These are phyloP conservation scores for Penicillium odoratum DNA, from an alignment of 495 filamentous ascomycete species.

Conservation along the genomic window DNA sequence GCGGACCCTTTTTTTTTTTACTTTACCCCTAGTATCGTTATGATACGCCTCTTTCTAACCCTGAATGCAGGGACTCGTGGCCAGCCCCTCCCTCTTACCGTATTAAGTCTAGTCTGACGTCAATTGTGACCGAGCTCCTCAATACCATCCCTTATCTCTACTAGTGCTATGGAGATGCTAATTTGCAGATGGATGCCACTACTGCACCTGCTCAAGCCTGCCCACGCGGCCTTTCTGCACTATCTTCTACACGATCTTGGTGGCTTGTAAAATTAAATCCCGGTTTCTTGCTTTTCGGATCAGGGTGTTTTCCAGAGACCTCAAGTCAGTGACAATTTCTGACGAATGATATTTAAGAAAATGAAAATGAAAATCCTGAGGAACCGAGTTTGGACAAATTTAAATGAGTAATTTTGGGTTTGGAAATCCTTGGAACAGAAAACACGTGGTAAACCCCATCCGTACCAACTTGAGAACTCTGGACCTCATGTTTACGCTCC, in stretches of 20 bases:
- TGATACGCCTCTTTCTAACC: neutral
- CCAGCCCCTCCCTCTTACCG: conserved; percentile 16
- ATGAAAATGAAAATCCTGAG: neutral
- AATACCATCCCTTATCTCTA: conserved; percentile 8
- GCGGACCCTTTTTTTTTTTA: conserved; percentile 14
- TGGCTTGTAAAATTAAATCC: conserved; percentile 13
- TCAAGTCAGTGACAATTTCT: conserved; percentile 1
- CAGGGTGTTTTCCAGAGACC: conserved; percentile 9
- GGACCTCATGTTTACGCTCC: neutral
- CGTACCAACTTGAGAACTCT: no score
- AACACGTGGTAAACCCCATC: neutral
- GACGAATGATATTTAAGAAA: neutral
- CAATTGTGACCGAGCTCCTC: neutral
- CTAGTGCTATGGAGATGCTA: conserved; percentile 21
- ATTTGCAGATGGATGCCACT: neutral
- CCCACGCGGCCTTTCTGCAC: conserved; percentile 21
- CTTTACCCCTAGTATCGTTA: neutral
- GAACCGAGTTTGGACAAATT: no score
- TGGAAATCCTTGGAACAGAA: neutral
- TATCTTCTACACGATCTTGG: conserved; percentile 9
- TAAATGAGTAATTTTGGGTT: no score
- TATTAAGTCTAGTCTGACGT: conserved; percentile 11
- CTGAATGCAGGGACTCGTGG: conserved; percentile 30
- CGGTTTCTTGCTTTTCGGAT: neutral
- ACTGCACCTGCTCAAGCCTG: conserved; percentile 8